Evolutionary conservation across 2,329 filamentous ascomycete species (phyloP), one percentile per base, ranked within the genome.

Genomic region (Venturia asperata): DNA sequence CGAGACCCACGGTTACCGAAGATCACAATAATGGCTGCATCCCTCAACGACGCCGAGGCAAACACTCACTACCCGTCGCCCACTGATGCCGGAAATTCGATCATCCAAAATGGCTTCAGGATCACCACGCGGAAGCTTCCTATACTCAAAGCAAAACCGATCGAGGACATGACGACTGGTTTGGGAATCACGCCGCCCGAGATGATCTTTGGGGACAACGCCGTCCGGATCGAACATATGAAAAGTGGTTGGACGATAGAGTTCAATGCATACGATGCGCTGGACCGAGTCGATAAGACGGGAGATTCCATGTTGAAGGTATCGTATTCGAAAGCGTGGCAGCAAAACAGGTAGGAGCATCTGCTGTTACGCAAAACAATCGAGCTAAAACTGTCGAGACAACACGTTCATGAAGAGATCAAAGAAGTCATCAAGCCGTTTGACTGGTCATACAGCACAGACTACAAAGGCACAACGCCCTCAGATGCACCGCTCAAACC

Each of bases 191-290:
- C 93, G 21, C 86, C 93, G 49, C 94, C 94, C 10, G 94, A 99
- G 79, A 99, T 99, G 94, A 99, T 99, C 69, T 99, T 99, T 74
- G 94, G 94, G 67, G 92, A 99, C 80, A 99, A 99, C 76, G 80
- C 89, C 66, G 87, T 96, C 49, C 79, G 85, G 7, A 82, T 99
- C 67, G 81, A 86, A 64, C 91, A 97, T 78, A 68, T 79, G n/a
- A 82, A 83, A 24, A 86, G 83, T n/a, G 85, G 86, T 56, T 99
- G 92, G 91, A 80, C 81, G 56, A 81, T 97, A 68, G 79, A 83
- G 64, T 99, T 97, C 81, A 88, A 88, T 74, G 89, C 94, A 27
- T 89, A 87, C 70, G 91, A 93, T 74, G 94, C 93, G 30, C 83
- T 99, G 68, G 91, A 97, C 76, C 82, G 83, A 67, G 94, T 99